Percentiles rank a stretch among this genome's conserved stretches.
These are phyloP conservation scores for Exophiala alcalophila DNA, from an alignment of 2,329 filamentous ascomycete genomes.

Conservation along the genomic window DNA sequence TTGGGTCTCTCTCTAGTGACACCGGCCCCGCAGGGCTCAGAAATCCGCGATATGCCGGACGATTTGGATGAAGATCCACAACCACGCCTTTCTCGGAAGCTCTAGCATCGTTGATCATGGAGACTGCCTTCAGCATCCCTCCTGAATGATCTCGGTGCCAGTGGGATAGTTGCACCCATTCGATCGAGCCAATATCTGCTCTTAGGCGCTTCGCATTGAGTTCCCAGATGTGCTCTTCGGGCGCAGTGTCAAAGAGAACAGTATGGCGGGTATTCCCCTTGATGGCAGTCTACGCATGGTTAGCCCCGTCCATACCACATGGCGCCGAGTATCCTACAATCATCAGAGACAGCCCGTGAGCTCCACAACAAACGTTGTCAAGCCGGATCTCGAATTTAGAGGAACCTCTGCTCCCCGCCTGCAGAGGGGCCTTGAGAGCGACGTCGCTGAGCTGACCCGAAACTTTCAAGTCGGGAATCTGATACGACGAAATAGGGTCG, in stretches of 20 bases:
- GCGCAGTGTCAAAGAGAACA: conserved; percentile 54
- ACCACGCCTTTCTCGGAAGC: conserved; percentile 34
- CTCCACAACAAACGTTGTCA: conserved; percentile 53
- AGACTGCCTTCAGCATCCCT: conserved; percentile 51
- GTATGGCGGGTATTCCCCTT: conserved; percentile 46
- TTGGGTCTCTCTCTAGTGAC: conserved; percentile 54
- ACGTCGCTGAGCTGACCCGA: conserved; percentile 45
- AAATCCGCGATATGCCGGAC: conserved; percentile 52
- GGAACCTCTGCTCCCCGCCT: conserved; percentile 40
- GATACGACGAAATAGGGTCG: conserved; percentile 50
- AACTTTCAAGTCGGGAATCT: conserved; percentile 44
- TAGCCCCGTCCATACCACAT: too few species aligned
- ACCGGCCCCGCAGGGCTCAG: conserved; percentile 42
- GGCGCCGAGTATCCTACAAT: too few species aligned
- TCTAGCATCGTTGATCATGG: conserved; percentile 47
- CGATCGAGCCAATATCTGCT: conserved; percentile 44
- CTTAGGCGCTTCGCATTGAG: conserved; percentile 48
- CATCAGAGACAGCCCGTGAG: conserved; percentile 54
- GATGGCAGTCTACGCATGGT: conserved; percentile 43
- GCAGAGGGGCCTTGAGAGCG: conserved; percentile 38
- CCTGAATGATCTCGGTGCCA: conserved; percentile 58
- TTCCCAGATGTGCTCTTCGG: conserved; percentile 52
- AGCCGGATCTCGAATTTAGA: conserved; percentile 48
- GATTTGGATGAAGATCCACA: conserved; percentile 53
- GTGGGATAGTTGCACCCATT: conserved; percentile 51